phyloP scores from a whole-genome alignment of 768 basidiomycete genomes.

The Tylopilus balloui region DNA sequence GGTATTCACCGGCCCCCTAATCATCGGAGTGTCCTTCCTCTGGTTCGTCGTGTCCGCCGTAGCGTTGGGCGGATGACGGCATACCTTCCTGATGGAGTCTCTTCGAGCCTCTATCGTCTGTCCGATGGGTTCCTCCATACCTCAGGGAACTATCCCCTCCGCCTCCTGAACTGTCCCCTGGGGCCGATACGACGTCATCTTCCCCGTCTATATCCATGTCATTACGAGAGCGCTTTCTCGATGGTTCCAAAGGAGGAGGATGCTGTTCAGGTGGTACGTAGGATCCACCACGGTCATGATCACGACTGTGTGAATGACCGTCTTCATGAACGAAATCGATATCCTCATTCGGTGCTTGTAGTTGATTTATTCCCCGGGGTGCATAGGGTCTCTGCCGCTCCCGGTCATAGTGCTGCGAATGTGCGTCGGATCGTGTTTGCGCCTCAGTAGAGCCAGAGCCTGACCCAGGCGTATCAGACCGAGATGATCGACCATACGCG shows the following conservation, averaged over 20 bases:
- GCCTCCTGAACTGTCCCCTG: slow-evolving; percentile 26
- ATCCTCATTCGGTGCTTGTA: slow-evolving; percentile 39
- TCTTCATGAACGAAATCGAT: slow-evolving; percentile 54
- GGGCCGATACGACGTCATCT: slow-evolving; percentile 40
- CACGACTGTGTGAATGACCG: slow-evolving; percentile 36
- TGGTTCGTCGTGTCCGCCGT: slow-evolving; percentile 29
- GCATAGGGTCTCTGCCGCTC: slow-evolving; percentile 47
- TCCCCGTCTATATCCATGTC: slow-evolving; percentile 64
- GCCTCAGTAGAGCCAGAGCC: slow-evolving; percentile 48
- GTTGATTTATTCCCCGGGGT: slow-evolving; percentile 47
- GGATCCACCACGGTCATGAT: slow-evolving; percentile 37
- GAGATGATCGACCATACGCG: slow-evolving; percentile 38
- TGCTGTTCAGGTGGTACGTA: slow-evolving; percentile 35
- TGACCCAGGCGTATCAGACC: slow-evolving; percentile 57
- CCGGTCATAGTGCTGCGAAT: slow-evolving; percentile 47
- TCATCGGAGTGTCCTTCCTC: slow-evolving; percentile 31
- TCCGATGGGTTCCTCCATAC: slow-evolving; percentile 36
- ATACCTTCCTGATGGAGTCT: slow-evolving; percentile 51
- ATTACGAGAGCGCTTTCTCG: slow-evolving; percentile 54
- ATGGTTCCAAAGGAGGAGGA: slow-evolving; percentile 39
- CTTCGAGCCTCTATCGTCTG: slow-evolving; percentile 54
- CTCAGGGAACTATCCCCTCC: slow-evolving; percentile 28
- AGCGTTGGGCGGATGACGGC: slow-evolving; percentile 22
- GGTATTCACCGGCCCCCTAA: slow-evolving; percentile 28
- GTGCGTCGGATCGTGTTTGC: slow-evolving; percentile 46